Percentiles rank a stretch among this genome's conserved stretches.
Conservation (phyloP, 352 stramenopile species). For the Pythium coloratum region DNA sequence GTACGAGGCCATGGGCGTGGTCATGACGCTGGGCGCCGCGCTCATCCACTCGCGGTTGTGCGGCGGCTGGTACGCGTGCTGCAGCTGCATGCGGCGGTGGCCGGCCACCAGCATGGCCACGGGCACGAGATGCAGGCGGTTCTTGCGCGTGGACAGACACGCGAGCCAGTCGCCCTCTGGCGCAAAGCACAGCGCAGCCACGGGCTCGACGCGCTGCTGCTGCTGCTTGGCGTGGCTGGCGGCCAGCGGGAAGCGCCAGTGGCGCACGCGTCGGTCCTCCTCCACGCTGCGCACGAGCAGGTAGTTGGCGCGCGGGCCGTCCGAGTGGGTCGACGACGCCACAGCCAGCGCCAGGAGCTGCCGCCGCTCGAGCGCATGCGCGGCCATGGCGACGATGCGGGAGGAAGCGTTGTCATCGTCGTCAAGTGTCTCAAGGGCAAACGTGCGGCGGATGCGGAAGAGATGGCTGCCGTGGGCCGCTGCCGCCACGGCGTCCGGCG, state of each 20-base stretch:
- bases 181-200: slow-evolving; percentile 74
- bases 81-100: slow-evolving; percentile 60
- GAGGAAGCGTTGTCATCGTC: slow-evolving; percentile 1
- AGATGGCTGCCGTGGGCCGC: slow-evolving; percentile 50
- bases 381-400: slow-evolving; percentile 60
- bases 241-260: slow-evolving; percentile 69
- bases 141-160: slow-evolving; percentile 70
- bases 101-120: slow-evolving; percentile 58
- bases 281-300: slow-evolving; percentile 75
- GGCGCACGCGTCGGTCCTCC: slow-evolving; percentile 64
- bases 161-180: slow-evolving; percentile 88
- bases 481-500: slow-evolving; percentile 4
- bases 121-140: slow-evolving; percentile 74
- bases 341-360: slow-evolving; percentile 73
- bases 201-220: slow-evolving; percentile 40
- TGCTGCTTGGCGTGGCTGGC: slow-evolving; percentile 64
- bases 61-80: slow-evolving; percentile 47
- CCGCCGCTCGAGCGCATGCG: slow-evolving; percentile 71
- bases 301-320: slow-evolving; percentile 37
- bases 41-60: slow-evolving; percentile 73
- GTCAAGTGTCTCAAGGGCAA: slow-evolving; percentile 27
- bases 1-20: slow-evolving; percentile 82
- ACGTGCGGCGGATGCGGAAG: slow-evolving; percentile 78
- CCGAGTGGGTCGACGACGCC: slow-evolving; percentile 10
- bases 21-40: slow-evolving; percentile 73